Evolutionary conservation across 2,329 filamentous ascomycete genomes (phyloP).

Genomic region (Penicillium italicum): DNA sequence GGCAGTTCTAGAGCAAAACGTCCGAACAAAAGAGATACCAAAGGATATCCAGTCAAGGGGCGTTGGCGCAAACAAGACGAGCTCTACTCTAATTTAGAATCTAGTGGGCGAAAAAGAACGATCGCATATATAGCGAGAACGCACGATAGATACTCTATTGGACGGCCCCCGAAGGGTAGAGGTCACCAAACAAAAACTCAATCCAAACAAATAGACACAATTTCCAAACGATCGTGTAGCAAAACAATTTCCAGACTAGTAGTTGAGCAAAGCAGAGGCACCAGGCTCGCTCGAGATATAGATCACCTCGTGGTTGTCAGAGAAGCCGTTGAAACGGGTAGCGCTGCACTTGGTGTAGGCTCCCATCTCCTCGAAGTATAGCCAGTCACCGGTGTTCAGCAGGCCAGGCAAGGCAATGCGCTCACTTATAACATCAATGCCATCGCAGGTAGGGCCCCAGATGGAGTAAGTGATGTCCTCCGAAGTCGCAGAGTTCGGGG

Average conservation of each 20-base stretch:
- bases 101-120: neutral
- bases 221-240: slow-evolving; percentile 4
- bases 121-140: slow-evolving; percentile 7
- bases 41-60: neutral
- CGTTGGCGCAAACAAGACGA: neutral
- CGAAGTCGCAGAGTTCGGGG: slow-evolving; percentile 35
- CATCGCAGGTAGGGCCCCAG: slow-evolving; percentile 97
- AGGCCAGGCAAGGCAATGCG: slow-evolving; percentile 72
- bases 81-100: slow-evolving; percentile 5
- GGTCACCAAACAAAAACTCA: neutral
- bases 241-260: slow-evolving; percentile 25
- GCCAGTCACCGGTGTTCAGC: slow-evolving; percentile 91
- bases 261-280: slow-evolving; percentile 67
- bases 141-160: slow-evolving; percentile 11
- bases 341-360: slow-evolving; percentile 98
- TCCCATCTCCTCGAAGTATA: slow-evolving; percentile 98
- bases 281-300: slow-evolving; percentile 94
- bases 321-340: slow-evolving; percentile 96
- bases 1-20: neutral
- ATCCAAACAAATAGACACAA: slow-evolving; percentile 5
- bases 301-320: slow-evolving; percentile 84
- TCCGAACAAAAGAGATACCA: neutral
- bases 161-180: neutral
- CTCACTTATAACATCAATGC: slow-evolving; percentile 89
- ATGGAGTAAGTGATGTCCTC: slow-evolving; percentile 79